These are phyloP conservation scores for Coccinonectria pachysandricola DNA, from an alignment of 2,329 filamentous ascomycete genomes.

Conservation along the genomic window DNA sequence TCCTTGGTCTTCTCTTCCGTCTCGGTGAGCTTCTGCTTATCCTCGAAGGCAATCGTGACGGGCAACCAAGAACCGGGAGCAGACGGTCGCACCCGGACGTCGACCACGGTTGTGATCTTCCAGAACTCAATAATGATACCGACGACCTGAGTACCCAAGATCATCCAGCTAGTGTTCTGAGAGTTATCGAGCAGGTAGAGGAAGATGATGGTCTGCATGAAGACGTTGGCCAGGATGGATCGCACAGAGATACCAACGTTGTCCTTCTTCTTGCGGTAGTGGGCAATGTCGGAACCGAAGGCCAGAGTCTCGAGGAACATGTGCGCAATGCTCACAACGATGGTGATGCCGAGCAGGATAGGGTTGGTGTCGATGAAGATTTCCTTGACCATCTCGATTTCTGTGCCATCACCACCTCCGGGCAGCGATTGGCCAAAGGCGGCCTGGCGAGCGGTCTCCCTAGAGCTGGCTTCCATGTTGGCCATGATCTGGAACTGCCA, in stretches of 20 bases:
- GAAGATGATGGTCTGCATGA: slow-evolving; percentile 96
- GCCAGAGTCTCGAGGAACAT: slow-evolving; percentile 93
- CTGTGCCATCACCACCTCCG: slow-evolving; percentile 76
- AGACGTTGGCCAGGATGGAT: slow-evolving; percentile 91
- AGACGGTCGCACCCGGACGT: slow-evolving; percentile 69
- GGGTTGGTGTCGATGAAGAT: slow-evolving; percentile 90
- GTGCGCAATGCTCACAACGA: slow-evolving; percentile 76
- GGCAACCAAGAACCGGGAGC: slow-evolving; percentile 62
- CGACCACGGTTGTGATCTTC: slow-evolving; percentile 94
- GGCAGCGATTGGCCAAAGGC: slow-evolving; percentile 62
- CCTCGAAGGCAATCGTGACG: slow-evolving; percentile 76
- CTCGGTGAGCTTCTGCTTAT: slow-evolving; percentile 92
- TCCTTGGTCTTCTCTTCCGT: slow-evolving; percentile 97
- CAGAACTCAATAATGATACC: slow-evolving; percentile 63
- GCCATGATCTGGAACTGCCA: slow-evolving; percentile 89
- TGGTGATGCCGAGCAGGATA: slow-evolving; percentile 77
- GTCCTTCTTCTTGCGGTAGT: slow-evolving; percentile 99
- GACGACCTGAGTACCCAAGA: slow-evolving; percentile 82
- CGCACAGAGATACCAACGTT: slow-evolving; percentile 93
- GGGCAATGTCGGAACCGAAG: slow-evolving; percentile 94
- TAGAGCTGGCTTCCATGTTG: slow-evolving; percentile 77
- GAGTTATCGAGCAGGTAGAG: slow-evolving; percentile 95
- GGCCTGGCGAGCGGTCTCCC: slow-evolving; percentile 68
- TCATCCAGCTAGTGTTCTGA: slow-evolving; percentile 98
- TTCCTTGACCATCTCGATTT: slow-evolving; percentile 96